Evolutionary conservation across 148 eudicot species (phyloP).

Genomic region (Fagopyrum esculentum): DNA sequence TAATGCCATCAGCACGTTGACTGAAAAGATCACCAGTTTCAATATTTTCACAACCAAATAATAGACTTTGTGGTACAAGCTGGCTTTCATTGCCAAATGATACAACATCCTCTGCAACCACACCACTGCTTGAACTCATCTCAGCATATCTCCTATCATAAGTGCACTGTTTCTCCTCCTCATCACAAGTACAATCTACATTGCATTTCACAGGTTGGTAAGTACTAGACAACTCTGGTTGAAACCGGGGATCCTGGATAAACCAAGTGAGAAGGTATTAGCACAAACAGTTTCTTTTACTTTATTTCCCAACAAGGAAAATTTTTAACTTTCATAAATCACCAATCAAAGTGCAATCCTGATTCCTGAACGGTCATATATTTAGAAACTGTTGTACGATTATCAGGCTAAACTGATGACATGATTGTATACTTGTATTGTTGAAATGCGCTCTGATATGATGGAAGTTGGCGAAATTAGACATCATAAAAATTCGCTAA

Average conservation of each 20-base stretch:
- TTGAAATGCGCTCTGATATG: not conserved
- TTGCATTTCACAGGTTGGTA: constrained; percentile 56
- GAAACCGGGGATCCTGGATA: constrained; percentile 50
- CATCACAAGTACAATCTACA: constrained; percentile 21
- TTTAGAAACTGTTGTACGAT: not conserved
- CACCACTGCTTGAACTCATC: constrained; percentile 20
- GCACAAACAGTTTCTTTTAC: not conserved
- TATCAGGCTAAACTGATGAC: too few species aligned
- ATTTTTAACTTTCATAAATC: not conserved
- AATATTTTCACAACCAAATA: constrained; percentile 61
- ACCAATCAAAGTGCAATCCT: not conserved
- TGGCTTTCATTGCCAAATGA: constrained; percentile 19
- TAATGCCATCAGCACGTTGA: constrained; percentile 72
- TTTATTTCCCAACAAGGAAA: not conserved
- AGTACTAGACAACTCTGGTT: constrained; percentile 46
- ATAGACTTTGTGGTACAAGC: constrained; percentile 13
- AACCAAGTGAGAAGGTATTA: not conserved
- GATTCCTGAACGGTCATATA: not conserved
- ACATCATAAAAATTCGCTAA: not conserved
- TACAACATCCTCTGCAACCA: constrained; percentile 14
- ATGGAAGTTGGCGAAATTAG: not conserved
- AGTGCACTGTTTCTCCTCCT: constrained; percentile 4
- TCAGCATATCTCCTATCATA: constrained; percentile 20
- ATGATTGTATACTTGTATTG: not conserved
- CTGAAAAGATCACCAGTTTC: constrained; percentile 63